Percentiles rank a stretch among this genome's conserved stretches.
phyloP scores from a whole-genome alignment of 495 filamentous ascomycete species.

The Aspergillus heteromorphus region DNA sequence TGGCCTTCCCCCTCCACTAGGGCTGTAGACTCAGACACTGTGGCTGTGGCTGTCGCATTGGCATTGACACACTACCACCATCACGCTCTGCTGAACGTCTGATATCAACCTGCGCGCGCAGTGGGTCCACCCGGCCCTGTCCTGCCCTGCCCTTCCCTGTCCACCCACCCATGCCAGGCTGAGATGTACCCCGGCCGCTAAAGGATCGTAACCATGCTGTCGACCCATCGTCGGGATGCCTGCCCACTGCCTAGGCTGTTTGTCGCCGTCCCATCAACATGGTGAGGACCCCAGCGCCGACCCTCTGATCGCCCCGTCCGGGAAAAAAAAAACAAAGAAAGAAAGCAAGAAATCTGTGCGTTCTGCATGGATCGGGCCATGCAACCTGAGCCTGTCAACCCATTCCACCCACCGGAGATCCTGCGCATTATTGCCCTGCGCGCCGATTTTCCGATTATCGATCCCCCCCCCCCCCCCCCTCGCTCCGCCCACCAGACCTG shows the following conservation, averaged over 20 bases:
- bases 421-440: constrained; percentile 3
- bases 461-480: constrained; percentile 1
- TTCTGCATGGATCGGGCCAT: constrained; percentile 8
- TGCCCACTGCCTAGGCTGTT: constrained; percentile 10
- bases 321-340: constrained; percentile 7
- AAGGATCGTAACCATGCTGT: constrained; percentile 5
- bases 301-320: constrained; percentile 6
- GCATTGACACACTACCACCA: too few species aligned
- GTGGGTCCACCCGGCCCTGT: not conserved
- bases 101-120: not conserved
- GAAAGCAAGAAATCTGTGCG: constrained; percentile 12
- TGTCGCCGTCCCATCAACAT: constrained; percentile 10
- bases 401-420: constrained; percentile 3
- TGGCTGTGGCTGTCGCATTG: too few species aligned
- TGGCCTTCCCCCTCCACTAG: not conserved
- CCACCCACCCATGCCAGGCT: constrained; percentile 2
- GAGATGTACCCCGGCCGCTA: constrained; percentile 11
- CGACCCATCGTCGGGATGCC: constrained; percentile 3
- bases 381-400: constrained; percentile 7
- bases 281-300: constrained; percentile 5
- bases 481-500: not conserved
- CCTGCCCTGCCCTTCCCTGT: not conserved
- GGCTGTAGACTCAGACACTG: too few species aligned
- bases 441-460: constrained; percentile 9
- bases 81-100: not conserved